Evolutionary conservation across 176 grass and related monocot genomes (phyloP).

Genomic region (Triticum timopheevii): DNA sequence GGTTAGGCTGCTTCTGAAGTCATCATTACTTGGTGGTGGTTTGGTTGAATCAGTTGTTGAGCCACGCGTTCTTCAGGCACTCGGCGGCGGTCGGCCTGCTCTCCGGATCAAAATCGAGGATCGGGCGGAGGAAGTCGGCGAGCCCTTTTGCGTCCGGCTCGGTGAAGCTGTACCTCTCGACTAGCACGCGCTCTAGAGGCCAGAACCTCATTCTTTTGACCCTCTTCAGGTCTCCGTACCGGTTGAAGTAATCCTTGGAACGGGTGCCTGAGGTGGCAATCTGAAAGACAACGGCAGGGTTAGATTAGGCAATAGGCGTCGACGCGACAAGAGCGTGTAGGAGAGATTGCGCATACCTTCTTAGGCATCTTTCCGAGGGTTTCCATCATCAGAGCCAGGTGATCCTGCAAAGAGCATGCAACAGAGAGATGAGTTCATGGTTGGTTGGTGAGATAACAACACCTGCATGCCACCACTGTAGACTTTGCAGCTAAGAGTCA

Average conservation of each 20-base stretch:
- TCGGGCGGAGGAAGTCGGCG: slow-evolving; percentile 65
- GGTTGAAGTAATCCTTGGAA: slow-evolving; percentile 83
- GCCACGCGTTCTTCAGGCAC: slow-evolving; percentile 80
- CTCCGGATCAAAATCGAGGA: slow-evolving; percentile 72
- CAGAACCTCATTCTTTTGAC: slow-evolving; percentile 67
- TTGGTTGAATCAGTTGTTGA: slow-evolving; percentile 33
- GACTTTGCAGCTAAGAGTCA: slow-evolving; percentile 14
- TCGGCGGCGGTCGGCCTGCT: slow-evolving; percentile 63
- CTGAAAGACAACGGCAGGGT: slow-evolving; percentile 34
- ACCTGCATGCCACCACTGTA: background rate
- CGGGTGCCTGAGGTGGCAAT: slow-evolving; percentile 64
- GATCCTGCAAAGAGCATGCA: slow-evolving; percentile 55
- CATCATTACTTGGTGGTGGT: background rate
- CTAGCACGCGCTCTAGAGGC: slow-evolving; percentile 55
- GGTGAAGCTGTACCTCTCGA: slow-evolving; percentile 65
- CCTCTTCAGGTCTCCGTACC: slow-evolving; percentile 78
- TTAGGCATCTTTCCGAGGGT: slow-evolving; percentile 84
- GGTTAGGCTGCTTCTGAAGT: background rate
- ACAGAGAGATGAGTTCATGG: background rate
- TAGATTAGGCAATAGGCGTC: background rate
- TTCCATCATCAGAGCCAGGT: slow-evolving; percentile 95
- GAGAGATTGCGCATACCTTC: slow-evolving; percentile 44
- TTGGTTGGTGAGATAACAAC: slow-evolving; percentile 17
- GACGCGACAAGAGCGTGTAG: background rate
- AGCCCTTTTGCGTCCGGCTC: slow-evolving; percentile 48